Percentiles rank a stretch among this genome's conserved stretches.
Evolutionary conservation across 495 filamentous ascomycete species (phyloP).

Genomic region (Bacidia gigantensis): DNA sequence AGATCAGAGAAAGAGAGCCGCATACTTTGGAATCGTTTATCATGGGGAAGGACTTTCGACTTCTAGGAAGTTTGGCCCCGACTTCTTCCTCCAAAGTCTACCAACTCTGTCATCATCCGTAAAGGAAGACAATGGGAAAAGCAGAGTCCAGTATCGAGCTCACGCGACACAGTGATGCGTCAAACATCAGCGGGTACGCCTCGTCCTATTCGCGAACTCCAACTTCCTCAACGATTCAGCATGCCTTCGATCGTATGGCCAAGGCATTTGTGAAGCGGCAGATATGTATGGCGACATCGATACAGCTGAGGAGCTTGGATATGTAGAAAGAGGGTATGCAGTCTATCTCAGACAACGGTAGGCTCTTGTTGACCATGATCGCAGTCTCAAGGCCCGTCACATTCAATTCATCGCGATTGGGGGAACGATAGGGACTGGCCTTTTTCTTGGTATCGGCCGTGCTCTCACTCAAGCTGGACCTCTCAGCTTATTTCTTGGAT

Average conservation of each 20-base stretch:
- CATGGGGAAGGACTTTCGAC: too few relatives aligned
- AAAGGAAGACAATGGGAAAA: not conserved
- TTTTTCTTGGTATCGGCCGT: conserved; percentile 15
- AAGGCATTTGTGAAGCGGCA: not conserved
- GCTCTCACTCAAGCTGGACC: conserved; percentile 37
- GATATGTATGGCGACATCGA: conserved; percentile 2
- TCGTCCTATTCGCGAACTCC: not conserved
- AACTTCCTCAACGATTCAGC: not conserved
- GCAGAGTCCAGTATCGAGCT: not conserved
- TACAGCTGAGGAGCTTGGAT: not conserved
- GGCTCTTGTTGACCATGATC: not conserved
- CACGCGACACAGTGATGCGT: not conserved
- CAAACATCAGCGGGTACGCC: not conserved
- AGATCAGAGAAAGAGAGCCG: not conserved
- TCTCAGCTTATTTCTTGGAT: conserved; percentile 58
- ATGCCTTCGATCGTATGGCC: conserved; percentile 1
- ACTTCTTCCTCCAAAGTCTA: too few relatives aligned
- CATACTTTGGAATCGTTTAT: too few relatives aligned
- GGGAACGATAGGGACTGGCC: conserved; percentile 56
- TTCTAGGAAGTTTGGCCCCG: too few relatives aligned
- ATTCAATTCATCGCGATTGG: conserved; percentile 56
- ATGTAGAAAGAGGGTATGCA: not conserved
- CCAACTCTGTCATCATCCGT: not conserved
- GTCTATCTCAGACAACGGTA: not conserved
- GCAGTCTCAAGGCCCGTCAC: conserved; percentile 37